phyloP scores from a whole-genome alignment of 768 basidiomycete species.

The Hysterangium stoloniferum region DNA sequence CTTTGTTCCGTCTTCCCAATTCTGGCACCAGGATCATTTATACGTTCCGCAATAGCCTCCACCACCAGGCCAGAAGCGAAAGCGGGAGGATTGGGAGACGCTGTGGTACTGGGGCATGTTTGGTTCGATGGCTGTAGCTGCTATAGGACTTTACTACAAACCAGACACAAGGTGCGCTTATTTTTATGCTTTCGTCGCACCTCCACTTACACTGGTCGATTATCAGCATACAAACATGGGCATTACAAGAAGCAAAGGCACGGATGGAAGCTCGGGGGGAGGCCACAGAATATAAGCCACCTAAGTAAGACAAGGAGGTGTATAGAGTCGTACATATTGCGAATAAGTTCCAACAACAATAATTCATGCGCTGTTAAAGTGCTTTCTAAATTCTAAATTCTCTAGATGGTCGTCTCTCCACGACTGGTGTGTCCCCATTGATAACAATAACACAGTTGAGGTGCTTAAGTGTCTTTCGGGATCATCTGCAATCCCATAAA shows the following conservation, averaged over 20 bases:
- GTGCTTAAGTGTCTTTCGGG: too few relatives aligned
- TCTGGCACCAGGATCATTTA: conserved; percentile 2
- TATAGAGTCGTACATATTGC: neutral
- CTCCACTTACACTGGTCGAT: neutral
- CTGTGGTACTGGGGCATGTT: conserved; percentile 91
- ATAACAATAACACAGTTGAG: too few relatives aligned
- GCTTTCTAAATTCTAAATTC: neutral
- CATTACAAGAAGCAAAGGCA: conserved; percentile 78
- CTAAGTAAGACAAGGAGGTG: conserved; percentile 16
- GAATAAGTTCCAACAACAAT: conserved; percentile 2
- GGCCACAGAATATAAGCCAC: conserved; percentile 73
- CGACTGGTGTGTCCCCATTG: too few relatives aligned
- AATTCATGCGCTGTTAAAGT: neutral
- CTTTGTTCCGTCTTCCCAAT: neutral
- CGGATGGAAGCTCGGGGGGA: conserved; percentile 93
- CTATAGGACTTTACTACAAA: conserved; percentile 81
- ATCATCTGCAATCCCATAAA: too few relatives aligned
- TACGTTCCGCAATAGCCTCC: conserved; percentile 49
- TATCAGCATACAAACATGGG: conserved; percentile 85
- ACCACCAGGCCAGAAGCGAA: conserved; percentile 74
- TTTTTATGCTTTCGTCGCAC: conserved; percentile 2
- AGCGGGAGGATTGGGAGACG: conserved; percentile 86
- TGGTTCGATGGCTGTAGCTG: conserved; percentile 70
- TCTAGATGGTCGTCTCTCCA: too few relatives aligned
- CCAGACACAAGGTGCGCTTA: conserved; percentile 79